Conservation (phyloP, 306 rosid genomes). For the Cucurbita ficifolia region DNA sequence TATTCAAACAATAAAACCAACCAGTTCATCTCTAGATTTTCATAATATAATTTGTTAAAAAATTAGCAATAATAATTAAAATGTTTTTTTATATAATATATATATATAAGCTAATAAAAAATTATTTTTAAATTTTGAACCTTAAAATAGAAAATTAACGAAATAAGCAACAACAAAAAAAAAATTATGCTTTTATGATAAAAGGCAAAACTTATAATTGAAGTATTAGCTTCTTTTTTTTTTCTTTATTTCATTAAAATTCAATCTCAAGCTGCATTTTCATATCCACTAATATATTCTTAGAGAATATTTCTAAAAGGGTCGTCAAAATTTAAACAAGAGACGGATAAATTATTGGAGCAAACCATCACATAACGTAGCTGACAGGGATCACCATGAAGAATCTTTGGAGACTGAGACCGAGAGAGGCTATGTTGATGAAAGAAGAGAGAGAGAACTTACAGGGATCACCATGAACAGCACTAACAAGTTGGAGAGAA, state of each 20-base stretch:
- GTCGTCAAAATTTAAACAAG: not conserved
- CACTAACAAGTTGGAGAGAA: constrained; percentile 5
- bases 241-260: too few species aligned
- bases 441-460: not conserved
- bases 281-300: not conserved
- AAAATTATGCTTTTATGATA: not conserved
- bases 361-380: too few species aligned
- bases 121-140: not conserved
- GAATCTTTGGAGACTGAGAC: not conserved
- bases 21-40: too few species aligned
- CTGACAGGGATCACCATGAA: not conserved
- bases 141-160: not conserved
- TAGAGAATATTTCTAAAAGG: not conserved
- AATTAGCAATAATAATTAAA: not conserved
- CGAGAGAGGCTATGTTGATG: not conserved
- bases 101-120: not conserved
- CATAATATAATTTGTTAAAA: not conserved
- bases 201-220: not conserved
- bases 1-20: too few species aligned
- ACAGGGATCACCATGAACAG: constrained; percentile 5
- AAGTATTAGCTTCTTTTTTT: too few species aligned
- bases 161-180: too few species aligned
- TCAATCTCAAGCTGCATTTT: too few species aligned
- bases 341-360: too few species aligned
- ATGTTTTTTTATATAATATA: too few species aligned